A percentile compares a stretch with the other conserved stretches of the same genome.
These are phyloP conservation scores for Dactylellina leptospora DNA, from an alignment of 2,329 filamentous ascomycete species.

Conservation along the genomic window DNA sequence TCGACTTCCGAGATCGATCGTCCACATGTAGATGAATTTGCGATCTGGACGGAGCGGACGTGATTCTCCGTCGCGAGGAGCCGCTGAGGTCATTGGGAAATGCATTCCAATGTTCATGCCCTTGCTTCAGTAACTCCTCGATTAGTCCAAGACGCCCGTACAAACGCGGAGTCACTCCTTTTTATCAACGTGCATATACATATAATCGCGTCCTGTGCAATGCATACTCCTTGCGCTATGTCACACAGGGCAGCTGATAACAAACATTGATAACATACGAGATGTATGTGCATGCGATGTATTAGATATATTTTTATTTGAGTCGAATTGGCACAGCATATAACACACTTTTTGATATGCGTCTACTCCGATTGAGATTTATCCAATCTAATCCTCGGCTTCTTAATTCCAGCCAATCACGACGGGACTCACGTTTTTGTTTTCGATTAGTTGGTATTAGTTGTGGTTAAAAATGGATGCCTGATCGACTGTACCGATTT, in stretches of 20 bases:
- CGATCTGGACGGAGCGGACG: conserved; percentile 28
- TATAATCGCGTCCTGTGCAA: background rate
- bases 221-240: conserved; percentile 21
- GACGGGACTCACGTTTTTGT: conserved; percentile 1
- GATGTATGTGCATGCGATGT: background rate
- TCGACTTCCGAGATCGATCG: conserved; percentile 46
- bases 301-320: conserved; percentile 2
- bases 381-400: conserved; percentile 16
- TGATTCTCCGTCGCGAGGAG: conserved; percentile 25
- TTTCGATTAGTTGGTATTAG: too few species aligned
- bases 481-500: conserved; percentile 15
- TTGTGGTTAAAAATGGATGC: conserved; percentile 25
- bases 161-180: conserved; percentile 11
- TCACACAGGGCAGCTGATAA: conserved; percentile 34
- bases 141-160: conserved; percentile 14
- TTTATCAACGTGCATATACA: conserved; percentile 15
- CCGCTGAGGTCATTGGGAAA: conserved; percentile 52
- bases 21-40: conserved; percentile 3
- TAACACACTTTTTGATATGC: background rate
- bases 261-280: background rate
- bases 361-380: background rate
- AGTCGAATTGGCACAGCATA: conserved; percentile 12
- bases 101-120: too few species aligned
- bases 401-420: conserved; percentile 43
- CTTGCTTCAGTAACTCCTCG: conserved; percentile 42